Evolutionary conservation across 768 basidiomycete species (phyloP).

Genomic region (Tremella yokohamensis): DNA sequence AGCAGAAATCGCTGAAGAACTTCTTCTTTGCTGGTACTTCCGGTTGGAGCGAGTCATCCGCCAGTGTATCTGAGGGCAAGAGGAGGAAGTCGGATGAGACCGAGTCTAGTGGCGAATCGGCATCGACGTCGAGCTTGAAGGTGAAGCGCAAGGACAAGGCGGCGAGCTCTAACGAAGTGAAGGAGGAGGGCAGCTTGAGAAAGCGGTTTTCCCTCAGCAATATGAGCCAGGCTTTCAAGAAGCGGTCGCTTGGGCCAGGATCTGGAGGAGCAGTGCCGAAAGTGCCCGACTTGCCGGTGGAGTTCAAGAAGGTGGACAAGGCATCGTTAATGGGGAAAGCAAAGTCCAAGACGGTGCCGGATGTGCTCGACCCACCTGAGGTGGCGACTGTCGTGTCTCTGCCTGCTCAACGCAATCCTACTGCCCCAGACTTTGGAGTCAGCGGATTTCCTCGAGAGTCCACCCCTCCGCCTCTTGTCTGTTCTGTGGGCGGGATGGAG

Average conservation of each 20-base stretch:
- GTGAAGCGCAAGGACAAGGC: conserved; percentile 1
- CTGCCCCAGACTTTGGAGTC: too few species aligned
- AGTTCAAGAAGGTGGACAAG: conserved; percentile 16
- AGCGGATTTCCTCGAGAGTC: too few species aligned
- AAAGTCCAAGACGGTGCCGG: conserved; percentile 9
- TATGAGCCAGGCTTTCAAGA: conserved; percentile 40
- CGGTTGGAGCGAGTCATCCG: not conserved
- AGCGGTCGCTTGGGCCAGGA: conserved; percentile 15
- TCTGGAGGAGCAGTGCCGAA: conserved; percentile 5
- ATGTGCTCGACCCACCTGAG: too few species aligned
- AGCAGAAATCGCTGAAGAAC: conserved; percentile 35
- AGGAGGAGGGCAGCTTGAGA: conserved; percentile 20
- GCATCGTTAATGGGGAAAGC: conserved; percentile 4
- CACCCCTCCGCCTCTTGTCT: too few species aligned
- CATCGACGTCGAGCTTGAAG: not conserved
- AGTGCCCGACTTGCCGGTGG: conserved; percentile 34
- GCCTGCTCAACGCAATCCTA: too few species aligned
- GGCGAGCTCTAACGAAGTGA: not conserved
- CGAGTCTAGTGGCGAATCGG: not conserved
- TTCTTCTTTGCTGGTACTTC: conserved; percentile 25
- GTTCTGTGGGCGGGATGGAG: too few species aligned
- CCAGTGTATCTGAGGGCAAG: not conserved
- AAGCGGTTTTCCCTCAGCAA: conserved; percentile 41
- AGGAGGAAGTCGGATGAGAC: not conserved
- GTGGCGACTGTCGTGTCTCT: too few species aligned